phyloP scores from a whole-genome alignment of 2,329 filamentous ascomycete genomes.

The Botrytis aclada region DNA sequence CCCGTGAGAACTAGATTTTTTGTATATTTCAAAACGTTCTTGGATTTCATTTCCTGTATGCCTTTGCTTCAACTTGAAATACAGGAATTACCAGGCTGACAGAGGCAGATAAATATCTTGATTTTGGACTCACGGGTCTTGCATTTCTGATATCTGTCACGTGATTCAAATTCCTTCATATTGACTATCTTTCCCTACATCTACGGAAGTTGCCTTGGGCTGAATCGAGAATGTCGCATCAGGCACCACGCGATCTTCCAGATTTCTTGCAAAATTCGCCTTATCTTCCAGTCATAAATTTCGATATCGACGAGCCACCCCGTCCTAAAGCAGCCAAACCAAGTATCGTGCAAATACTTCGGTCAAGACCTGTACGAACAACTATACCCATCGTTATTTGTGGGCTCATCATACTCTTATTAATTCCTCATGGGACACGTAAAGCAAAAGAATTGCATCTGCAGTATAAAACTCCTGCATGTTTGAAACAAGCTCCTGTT shows the following conservation, averaged over 20 bases:
- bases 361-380: constrained; percentile 40
- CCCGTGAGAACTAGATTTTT: background rate
- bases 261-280: constrained; percentile 33
- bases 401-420: constrained; percentile 13
- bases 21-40: background rate
- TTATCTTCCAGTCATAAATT: constrained; percentile 24
- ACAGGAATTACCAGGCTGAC: background rate
- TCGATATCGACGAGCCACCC: constrained; percentile 16
- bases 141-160: background rate
- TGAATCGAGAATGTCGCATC: background rate
- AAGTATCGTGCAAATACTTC: constrained; percentile 40
- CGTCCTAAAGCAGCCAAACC: constrained; percentile 27
- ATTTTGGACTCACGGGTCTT: background rate
- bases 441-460: constrained; percentile 10
- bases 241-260: constrained; percentile 22
- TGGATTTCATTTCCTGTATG: background rate
- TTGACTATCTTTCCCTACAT: background rate
- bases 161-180: background rate
- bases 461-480: constrained; percentile 15
- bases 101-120: background rate
- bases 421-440: constrained; percentile 2
- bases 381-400: constrained; percentile 19
- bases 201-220: too few relatives aligned
- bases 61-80: too few relatives aligned
- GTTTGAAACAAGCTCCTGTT: constrained; percentile 16